Conservation (phyloP, 2,329 filamentous ascomycete genomes). For the Herpotrichia juniperi region DNA sequence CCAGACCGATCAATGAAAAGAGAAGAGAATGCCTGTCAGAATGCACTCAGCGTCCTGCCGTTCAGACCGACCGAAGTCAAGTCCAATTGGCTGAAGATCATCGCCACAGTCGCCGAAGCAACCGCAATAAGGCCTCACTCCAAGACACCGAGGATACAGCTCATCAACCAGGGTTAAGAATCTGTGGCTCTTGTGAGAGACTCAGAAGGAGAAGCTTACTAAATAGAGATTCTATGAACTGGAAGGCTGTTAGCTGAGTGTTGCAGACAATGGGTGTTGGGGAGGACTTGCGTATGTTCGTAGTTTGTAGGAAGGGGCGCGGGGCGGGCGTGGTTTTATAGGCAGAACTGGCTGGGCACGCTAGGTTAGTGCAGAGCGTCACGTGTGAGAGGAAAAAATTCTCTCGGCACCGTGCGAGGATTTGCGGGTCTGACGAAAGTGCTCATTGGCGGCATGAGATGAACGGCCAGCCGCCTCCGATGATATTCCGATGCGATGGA, state of each 20-base stretch:
- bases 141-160: conserved; percentile 79
- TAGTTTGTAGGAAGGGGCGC: neutral
- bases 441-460: neutral
- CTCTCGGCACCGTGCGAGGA: neutral
- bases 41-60: conserved; percentile 81
- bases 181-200: conserved; percentile 92
- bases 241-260: conserved; percentile 15
- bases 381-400: conserved; percentile 3
- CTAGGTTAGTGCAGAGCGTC: neutral
- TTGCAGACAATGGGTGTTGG: neutral
- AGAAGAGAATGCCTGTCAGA: conserved; percentile 78
- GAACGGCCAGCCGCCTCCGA: neutral
- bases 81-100: conserved; percentile 84
- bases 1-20: conserved; percentile 44
- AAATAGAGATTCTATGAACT: conserved; percentile 67
- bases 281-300: conserved; percentile 10
- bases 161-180: conserved; percentile 92
- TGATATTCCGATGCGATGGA: conserved; percentile 5
- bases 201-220: conserved; percentile 93
- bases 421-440: too few relatives aligned
- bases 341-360: neutral
- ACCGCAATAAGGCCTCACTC: conserved; percentile 75
- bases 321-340: conserved; percentile 15
- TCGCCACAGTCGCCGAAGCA: conserved; percentile 87
- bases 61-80: conserved; percentile 77